phyloP scores from a whole-genome alignment of 176 grass and related monocot species.

The barley (Hordeum vulgare) region DNA sequence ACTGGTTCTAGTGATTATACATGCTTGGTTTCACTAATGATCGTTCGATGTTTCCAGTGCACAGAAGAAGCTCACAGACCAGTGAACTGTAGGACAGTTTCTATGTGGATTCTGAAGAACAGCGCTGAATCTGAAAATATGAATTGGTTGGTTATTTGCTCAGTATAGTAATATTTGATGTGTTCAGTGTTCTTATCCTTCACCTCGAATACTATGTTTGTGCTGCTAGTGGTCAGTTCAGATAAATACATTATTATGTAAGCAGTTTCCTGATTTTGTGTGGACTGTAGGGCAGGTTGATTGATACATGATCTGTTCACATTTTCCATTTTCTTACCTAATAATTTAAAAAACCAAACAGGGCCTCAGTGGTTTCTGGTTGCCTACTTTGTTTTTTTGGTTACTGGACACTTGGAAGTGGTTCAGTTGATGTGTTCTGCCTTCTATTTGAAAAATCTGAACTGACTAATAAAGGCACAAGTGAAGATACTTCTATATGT shows the following conservation, averaged over 20 bases:
- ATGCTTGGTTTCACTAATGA: background rate
- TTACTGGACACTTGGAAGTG: background rate
- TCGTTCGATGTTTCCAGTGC: slow-evolving; percentile 56
- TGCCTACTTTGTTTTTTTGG: background rate
- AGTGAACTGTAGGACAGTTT: slow-evolving; percentile 73
- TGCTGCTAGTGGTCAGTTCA: background rate
- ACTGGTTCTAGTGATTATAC: background rate
- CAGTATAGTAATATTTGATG: background rate
- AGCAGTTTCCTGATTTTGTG: background rate
- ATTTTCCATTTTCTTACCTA: background rate
- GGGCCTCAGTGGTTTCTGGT: background rate
- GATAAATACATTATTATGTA: background rate
- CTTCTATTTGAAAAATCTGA: background rate
- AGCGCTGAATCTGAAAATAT: slow-evolving; percentile 98
- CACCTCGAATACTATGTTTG: background rate
- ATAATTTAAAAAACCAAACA: background rate
- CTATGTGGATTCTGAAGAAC: slow-evolving; percentile 88
- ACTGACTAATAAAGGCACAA: background rate
- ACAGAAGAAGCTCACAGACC: slow-evolving; percentile 94
- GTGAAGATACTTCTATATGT: background rate
- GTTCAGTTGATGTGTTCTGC: background rate
- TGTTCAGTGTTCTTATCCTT: background rate
- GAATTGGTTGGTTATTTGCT: slow-evolving; percentile 67
- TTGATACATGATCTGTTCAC: background rate
- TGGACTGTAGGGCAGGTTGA: background rate